Conservation (phyloP, 2,329 filamentous ascomycete genomes). For the Tolypocladium album region DNA sequence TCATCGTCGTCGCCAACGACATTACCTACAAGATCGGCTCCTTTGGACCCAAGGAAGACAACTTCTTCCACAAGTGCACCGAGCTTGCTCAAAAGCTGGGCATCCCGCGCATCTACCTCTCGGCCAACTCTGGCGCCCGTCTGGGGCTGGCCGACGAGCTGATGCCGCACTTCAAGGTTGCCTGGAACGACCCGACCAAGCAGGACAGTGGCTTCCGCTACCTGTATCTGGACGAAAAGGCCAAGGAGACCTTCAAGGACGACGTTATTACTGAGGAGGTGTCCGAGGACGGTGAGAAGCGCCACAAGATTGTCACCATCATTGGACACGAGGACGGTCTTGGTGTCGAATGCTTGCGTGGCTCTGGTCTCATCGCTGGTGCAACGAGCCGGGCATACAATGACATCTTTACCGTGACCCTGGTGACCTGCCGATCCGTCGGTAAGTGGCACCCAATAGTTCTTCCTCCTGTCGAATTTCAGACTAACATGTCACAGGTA, state of each 20-base stretch:
- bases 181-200: conserved; percentile 78
- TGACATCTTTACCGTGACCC: conserved; percentile 95
- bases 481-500: conserved; percentile 40
- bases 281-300: conserved; percentile 75
- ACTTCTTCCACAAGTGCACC: conserved; percentile 98
- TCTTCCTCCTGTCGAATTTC: not conserved
- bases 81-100: conserved; percentile 89
- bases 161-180: conserved; percentile 93
- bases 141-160: conserved; percentile 95
- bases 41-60: conserved; percentile 92
- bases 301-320: conserved; percentile 89
- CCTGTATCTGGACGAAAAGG: conserved; percentile 80
- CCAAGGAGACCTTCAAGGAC: conserved; percentile 79
- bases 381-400: conserved; percentile 95
- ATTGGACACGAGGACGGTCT: conserved; percentile 90
- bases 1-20: conserved; percentile 96
- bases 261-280: conserved; percentile 69
- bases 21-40: conserved; percentile 99
- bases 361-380: conserved; percentile 95
- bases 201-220: conserved; percentile 93
- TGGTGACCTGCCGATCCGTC: conserved; percentile 96
- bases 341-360: conserved; percentile 93
- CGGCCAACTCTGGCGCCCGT: conserved; percentile 96
- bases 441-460: conserved; percentile 40
- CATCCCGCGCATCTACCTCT: conserved; percentile 94